Evolutionary conservation across 2,329 filamentous ascomycete genomes (phyloP).

Genomic region (Rutstroemia sydowiana): DNA sequence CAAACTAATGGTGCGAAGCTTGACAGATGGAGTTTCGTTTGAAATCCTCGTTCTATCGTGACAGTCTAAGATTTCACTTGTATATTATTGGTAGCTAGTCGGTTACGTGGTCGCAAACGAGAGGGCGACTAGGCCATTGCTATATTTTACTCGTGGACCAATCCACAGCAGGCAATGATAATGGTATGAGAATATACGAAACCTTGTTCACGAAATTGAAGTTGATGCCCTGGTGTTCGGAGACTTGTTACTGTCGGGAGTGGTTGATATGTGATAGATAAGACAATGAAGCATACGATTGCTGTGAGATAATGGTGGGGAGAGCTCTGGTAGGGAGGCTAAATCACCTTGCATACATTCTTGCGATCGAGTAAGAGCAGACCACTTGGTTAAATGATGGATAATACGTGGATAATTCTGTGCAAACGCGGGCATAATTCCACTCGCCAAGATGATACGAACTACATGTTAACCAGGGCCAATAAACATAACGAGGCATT

Average conservation of each 20-base stretch:
- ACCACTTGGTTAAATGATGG: constrained; percentile 1
- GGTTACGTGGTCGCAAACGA: neutral
- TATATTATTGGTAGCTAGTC: too few species aligned
- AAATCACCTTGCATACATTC: constrained; percentile 4
- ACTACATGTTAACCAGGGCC: too few species aligned
- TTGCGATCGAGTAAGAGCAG: neutral
- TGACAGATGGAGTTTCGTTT: too few species aligned
- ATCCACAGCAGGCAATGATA: neutral
- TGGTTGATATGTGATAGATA: neutral
- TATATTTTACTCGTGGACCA: neutral
- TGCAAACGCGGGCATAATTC: too few species aligned
- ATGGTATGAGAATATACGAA: neutral
- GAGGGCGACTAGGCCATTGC: neutral
- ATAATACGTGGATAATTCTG: constrained; percentile 5
- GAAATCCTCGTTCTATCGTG: too few species aligned
- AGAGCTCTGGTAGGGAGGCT: neutral
- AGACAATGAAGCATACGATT: neutral
- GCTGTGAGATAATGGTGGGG: neutral
- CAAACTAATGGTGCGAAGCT: too few species aligned
- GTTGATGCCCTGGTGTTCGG: neutral
- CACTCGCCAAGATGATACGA: neutral
- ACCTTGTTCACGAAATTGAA: too few species aligned
- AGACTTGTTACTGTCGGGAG: neutral
- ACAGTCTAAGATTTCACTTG: too few species aligned
- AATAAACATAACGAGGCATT: too few species aligned